Evolutionary conservation across 257 asterid genomes (phyloP), one percentile per base, ranked within the genome.

Genomic region (Ilex aquifolium): DNA sequence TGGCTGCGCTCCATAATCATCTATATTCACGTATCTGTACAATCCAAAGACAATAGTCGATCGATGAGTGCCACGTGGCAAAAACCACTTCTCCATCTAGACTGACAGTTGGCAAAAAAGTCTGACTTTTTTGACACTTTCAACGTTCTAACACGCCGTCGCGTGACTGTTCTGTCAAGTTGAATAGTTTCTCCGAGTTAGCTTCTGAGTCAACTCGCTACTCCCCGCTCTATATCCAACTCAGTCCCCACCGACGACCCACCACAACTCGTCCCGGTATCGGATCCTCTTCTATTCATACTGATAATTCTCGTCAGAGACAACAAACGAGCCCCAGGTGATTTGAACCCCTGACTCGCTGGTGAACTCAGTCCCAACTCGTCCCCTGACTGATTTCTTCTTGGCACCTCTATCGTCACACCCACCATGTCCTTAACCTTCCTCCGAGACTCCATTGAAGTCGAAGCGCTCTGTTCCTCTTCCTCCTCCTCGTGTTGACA

Each of bases 351-450:
- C 14, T 60, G 70, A 54, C 70, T 71, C 68, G 80, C 69, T 1
- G 77, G 77, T 32, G 96, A 83, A 59, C 76, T 73, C 78, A 72
- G 78, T 54, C 59, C 58, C 63, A 79, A 46, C 64, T 85, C 95
- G 68, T 9, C 57, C 14, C 64, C 83, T 2, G 60, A 68, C 68
- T 72, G 85, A 15, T 63, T 67, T 63, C 84, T 59, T 65, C 79
- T 60, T 5, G 96, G 97, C 53, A 87, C 82, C 42, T 90, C 90
- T 29, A 85, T 76, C 32, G 87, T 76, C 65, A 83, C 88, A 6
- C 67, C 77, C 3, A 64, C 56, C 32, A 68, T 51, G 10, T 80
- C 94, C 73, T 70, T 57, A 31, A 85, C 88, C 65, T 83, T 87
- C 75, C 92, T 69, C 71, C 81, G 56, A 1, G 53, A 69, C 14